Base-by-base conservation (phyloP, 371 early-diverging fungal species). In the Mucor irregularis region DNA sequence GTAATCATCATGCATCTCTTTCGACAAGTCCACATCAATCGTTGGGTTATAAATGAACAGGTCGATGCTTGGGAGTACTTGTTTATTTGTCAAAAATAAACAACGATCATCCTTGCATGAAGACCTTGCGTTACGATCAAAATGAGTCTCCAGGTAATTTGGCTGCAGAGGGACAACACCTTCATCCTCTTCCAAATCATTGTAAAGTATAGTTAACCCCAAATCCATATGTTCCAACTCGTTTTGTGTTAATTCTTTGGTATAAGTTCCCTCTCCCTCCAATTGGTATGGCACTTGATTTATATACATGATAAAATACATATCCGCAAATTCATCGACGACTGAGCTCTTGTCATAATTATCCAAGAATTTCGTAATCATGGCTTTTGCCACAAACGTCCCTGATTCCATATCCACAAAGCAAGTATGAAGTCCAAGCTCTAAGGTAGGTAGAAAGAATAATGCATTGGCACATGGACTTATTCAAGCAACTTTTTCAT, bases 241-340 rank as follows among this genome's bases (percentile, higher is more conserved):
- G 16, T 30, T 22, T 43, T 22, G 19, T 28, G 35, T 51, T 4
- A 43, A 33, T 17, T 30, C 35, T 39, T 47, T 49, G 8, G 26
- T 26, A 35, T 34, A 28, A 10, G 16, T 6, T 19, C 49, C 53
- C 19, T 53, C 34, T 10, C 71, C 69, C 53, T 85, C 82, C 10
- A 84, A 58, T 24, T 76, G 78, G 49, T 83, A 82, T 0, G 84
- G 85, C 1, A 76, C 74, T 45, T 85, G 83, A 44, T 86, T 86
- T 69, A 78, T 70, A 48, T 65, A 83, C 13, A 74, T 69, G 2
- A 69, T 71, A 58, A 82, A 86, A 56, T 86, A 84, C 67, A 80
- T 74, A 38, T 86, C 86, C n/a, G 76, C 76, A 49, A 72, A 80
- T 3, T 62, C 73, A 47, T 78, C 70, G 29, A 81, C 80, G 10